Conservation (phyloP, 202 grass and related monocot genomes). For the Panicum hallii region DNA sequence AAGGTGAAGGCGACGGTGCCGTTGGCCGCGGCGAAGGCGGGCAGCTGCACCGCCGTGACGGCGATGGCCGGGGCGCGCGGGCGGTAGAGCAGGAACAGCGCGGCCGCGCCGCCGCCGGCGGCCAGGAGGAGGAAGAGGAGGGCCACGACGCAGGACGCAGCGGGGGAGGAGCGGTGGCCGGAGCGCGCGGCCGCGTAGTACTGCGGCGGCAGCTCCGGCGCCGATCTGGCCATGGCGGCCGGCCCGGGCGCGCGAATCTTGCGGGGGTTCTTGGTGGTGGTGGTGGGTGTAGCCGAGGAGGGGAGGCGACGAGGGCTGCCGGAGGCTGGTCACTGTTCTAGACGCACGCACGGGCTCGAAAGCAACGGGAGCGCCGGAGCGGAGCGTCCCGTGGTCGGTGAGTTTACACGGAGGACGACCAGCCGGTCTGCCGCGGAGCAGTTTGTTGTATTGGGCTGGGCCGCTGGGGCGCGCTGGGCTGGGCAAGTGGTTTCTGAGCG, state of each 20-base stretch:
- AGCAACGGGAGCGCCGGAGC: constrained; percentile 12
- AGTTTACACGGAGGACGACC: not conserved
- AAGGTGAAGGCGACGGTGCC: constrained; percentile 79
- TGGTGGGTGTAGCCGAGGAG: not conserved
- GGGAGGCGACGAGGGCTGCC: not conserved
- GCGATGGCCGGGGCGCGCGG: constrained; percentile 66
- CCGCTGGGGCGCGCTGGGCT: too few relatives aligned
- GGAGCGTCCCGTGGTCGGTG: constrained; percentile 1
- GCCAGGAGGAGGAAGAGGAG: constrained; percentile 68
- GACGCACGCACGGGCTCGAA: not conserved
- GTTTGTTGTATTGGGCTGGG: too few relatives aligned
- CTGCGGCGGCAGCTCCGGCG: constrained; percentile 18
- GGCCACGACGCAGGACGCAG: constrained; percentile 64
- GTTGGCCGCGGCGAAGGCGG: constrained; percentile 61
- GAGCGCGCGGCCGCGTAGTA: constrained; percentile 45
- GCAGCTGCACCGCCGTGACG: constrained; percentile 72
- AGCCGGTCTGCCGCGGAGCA: too few relatives aligned
- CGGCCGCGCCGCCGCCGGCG: constrained; percentile 37
- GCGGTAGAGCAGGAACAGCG: constrained; percentile 72
- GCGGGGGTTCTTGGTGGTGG: not conserved
- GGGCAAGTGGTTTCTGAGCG: too few relatives aligned
- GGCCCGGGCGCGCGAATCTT: not conserved
- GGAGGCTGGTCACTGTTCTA: not conserved
- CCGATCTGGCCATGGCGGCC: constrained; percentile 46
- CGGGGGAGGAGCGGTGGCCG: constrained; percentile 35